Evolutionary conservation across 2,329 filamentous ascomycete species (phyloP), one percentile per base, ranked within the genome.

Genomic region (Nemania abortiva): DNA sequence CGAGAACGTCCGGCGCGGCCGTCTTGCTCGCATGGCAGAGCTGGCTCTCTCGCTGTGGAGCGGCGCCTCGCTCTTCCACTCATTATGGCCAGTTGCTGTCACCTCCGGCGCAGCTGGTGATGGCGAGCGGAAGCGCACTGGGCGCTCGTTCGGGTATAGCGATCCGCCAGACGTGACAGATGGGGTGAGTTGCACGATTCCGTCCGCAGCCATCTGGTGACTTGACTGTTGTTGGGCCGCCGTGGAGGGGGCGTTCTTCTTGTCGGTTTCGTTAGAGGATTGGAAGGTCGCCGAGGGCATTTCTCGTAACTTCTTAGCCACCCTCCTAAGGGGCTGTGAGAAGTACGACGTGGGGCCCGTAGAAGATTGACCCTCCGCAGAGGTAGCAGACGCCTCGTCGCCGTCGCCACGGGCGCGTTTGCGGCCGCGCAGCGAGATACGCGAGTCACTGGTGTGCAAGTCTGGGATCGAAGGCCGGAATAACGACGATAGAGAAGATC

Each of bases 241-340:
- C 22, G 27, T n/a, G 27, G 27, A 27, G 39, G 9, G 18, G 24
- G 55, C 7, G 4, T 64, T 66, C 34, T 56, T 72, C 52, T 31
- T 20, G 49, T 64, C 15, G 18, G n/a, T 37, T 42, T 54, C 52
- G 55, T 39, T 39, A 10, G 10, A 57, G 39, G 53, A 20, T 9
- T 39, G 53, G n/a, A 39, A 66, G 75, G 71, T 70, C 72, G 60
- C 78, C 64, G 62, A 80, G 71, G 69, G 86, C 81, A 69, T 84
- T 79, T 86, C 86, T 64, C 87, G 85, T 57, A 88, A 79, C 77
- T 87, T 88, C 81, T 87, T 87, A 65, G 82, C 80, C 24, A 83
- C 79, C 70, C 81, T 82, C 73, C 73, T 77, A 71, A 77, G 72
- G 29, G 75, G 76, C 54, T 75, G 70, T 31, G 73, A 66, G 47